Conservation (phyloP, 352 stramenopile genomes). For the Thraustochytrium sp. region DNA sequence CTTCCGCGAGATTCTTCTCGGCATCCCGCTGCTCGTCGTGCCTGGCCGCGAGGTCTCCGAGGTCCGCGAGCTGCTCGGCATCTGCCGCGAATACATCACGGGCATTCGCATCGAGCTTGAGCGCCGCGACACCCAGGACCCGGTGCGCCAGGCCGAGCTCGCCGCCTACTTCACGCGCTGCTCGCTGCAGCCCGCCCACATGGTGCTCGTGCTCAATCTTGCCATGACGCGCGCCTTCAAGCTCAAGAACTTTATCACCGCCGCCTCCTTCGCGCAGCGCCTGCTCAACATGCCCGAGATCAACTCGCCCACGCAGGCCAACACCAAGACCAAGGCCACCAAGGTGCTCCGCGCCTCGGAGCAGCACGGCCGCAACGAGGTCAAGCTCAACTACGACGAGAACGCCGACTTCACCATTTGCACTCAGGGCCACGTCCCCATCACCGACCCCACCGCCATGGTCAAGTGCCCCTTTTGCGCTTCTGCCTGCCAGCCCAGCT, state of each 20-base stretch:
- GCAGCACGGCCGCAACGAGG: slow-evolving; percentile 96
- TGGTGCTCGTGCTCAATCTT: slow-evolving; percentile 95
- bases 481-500: slow-evolving; percentile 75
- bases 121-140: slow-evolving; percentile 58
- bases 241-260: slow-evolving; percentile 98
- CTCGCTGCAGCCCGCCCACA: slow-evolving; percentile 92
- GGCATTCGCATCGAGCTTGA: slow-evolving; percentile 90
- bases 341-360: slow-evolving; percentile 98
- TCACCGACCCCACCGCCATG: slow-evolving; percentile 79
- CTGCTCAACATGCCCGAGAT: slow-evolving; percentile 96
- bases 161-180: slow-evolving; percentile 99
- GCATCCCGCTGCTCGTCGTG: slow-evolving; percentile 90
- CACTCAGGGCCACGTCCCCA: slow-evolving; percentile 84
- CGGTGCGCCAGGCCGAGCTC: slow-evolving; percentile 87
- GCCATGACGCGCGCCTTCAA: slow-evolving; percentile 99
- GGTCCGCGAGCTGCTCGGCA: slow-evolving; percentile 88
- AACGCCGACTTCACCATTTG: slow-evolving; percentile 89
- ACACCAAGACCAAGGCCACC: slow-evolving; percentile 85
- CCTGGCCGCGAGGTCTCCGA: slow-evolving; percentile 81
- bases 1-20: slow-evolving; percentile 83
- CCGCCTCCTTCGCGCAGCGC: slow-evolving; percentile 94
- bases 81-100: slow-evolving; percentile 95
- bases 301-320: slow-evolving; percentile 82
- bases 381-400: slow-evolving; percentile 95
- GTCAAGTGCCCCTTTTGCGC: slow-evolving; percentile 91